A percentile compares a stretch with the other conserved stretches of the same genome.
These are phyloP conservation scores for Lipomyces lipofer DNA, from an alignment of 805 yeast genomes.

Conservation along the genomic window DNA sequence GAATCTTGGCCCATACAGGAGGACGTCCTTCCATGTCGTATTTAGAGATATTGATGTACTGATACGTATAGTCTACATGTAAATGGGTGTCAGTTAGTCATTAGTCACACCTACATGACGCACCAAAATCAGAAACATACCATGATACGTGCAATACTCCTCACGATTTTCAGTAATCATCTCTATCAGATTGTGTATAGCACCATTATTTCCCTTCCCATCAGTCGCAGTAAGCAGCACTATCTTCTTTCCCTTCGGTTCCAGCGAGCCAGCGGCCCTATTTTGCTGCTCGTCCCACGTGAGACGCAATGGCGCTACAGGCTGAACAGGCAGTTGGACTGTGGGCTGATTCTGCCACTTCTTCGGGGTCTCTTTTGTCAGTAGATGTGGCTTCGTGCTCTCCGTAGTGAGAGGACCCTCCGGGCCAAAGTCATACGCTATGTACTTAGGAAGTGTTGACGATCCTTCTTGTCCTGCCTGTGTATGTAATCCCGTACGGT, in stretches of 20 bases:
- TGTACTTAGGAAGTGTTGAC: no score
- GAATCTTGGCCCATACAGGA: constrained; percentile 39
- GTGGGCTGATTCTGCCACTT: no score
- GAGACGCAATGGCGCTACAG: no score
- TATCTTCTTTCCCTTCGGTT: constrained; percentile 24
- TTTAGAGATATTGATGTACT: constrained; percentile 35
- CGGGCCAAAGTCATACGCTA: no score
- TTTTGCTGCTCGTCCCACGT: background rate
- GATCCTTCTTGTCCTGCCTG: no score
- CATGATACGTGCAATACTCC: constrained; percentile 36
- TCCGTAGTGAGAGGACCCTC: no score
- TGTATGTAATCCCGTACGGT: no score
- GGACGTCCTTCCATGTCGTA: constrained; percentile 22
- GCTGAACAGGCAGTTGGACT: no score
- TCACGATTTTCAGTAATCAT: constrained; percentile 34
- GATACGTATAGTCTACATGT: constrained; percentile 35
- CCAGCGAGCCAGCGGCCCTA: constrained; percentile 3
- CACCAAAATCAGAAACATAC: background rate
- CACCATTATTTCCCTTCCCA: constrained; percentile 22
- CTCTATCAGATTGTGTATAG: constrained; percentile 6
- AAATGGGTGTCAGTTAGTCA: no score
- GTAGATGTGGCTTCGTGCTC: no score
- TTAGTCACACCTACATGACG: background rate
- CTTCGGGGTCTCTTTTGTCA: no score
- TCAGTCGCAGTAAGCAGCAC: constrained; percentile 30